Evolutionary conservation across 2,329 filamentous ascomycete species (phyloP), one percentile per base, ranked within the genome.

Genomic region (Basipetospora chlamydospora): DNA sequence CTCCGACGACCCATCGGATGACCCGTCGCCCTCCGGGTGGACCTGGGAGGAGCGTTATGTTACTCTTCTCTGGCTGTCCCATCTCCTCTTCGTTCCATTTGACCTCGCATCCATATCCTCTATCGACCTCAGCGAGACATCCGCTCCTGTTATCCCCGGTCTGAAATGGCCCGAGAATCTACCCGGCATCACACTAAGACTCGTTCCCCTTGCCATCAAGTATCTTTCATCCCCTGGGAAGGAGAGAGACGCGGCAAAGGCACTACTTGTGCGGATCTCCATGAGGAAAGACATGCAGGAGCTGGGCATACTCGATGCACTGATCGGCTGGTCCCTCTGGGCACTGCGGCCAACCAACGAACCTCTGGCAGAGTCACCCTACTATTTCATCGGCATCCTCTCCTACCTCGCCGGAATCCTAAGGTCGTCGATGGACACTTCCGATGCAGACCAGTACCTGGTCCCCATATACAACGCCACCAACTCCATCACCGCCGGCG

Each of bases 11-110:
- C 40, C 41, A 16, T 43, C 43, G 12, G 44, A 45, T 22, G 38
- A 43, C 6, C 28, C 20, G 33, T 39, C 41, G 1, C 34, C 40
- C 0, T 46, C 47, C 5, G 39, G 47, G 17, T 74, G 80, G 66
- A 66, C 67, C 1, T 98, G 90, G 90, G 79, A 94, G 52, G 82
- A 95, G 55, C 70, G 82, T 37, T 96, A 95, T 50, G 64, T 95
- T 13, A 74, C 87, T 29, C 63, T 96, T 4, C 64, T 94, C 8
- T 98, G 90, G 90, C 70, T 88, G 21, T 82, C 80, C 1, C 81
- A 90, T 56, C 61, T 90, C 12, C 64, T 88, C 40, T 67, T 88
- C 22, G 85, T 85, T 1, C 90, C 90, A 0, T 98, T 98, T 56
- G 87, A 95, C 48, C 63, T 98, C 36, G 70, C 78, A 2, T 86